Percentiles rank a stretch among this genome's conserved stretches.
These are phyloP conservation scores for Ziziphus jujuba DNA, from an alignment of 306 rosid genomes.

Conservation along the genomic window DNA sequence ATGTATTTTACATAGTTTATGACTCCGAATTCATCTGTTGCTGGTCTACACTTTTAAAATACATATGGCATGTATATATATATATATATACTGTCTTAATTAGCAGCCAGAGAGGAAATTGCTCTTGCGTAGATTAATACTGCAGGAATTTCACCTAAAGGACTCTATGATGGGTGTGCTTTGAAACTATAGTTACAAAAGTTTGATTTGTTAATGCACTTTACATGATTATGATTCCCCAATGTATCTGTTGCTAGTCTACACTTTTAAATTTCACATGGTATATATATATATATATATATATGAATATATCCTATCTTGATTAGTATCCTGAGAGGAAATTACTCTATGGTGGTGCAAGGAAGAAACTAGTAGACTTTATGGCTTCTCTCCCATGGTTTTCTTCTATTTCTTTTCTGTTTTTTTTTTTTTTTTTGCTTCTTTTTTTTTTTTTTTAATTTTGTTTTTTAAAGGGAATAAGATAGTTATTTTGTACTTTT, in stretches of 20 bases:
- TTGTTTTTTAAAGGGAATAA: neutral
- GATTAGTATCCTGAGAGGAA: too few relatives aligned
- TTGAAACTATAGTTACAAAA: slow-evolving; percentile 14
- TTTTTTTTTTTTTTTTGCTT: too few relatives aligned
- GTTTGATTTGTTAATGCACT: neutral
- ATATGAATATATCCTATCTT: too few relatives aligned
- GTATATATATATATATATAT: too few relatives aligned
- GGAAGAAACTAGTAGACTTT: too few relatives aligned
- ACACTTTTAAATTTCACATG: neutral
- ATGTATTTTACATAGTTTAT: neutral
- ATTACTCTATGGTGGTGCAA: too few relatives aligned
- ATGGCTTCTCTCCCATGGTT: too few relatives aligned
- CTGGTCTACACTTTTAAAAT: neutral
- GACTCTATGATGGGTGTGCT: slow-evolving; percentile 74
- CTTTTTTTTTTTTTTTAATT: neutral
- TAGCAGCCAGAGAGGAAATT: too few relatives aligned
- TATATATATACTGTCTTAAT: too few relatives aligned
- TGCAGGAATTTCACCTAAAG: slow-evolving; percentile 88
- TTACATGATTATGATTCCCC: neutral
- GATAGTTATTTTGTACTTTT: neutral
- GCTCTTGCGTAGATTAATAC: slow-evolving; percentile 60
- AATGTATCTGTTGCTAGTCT: neutral
- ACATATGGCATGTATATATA: too few relatives aligned
- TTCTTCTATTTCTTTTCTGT: neutral
- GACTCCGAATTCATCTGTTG: neutral